Conservation (phyloP, 139 green algal genomes). For the Diplosphaera chodatii region DNA sequence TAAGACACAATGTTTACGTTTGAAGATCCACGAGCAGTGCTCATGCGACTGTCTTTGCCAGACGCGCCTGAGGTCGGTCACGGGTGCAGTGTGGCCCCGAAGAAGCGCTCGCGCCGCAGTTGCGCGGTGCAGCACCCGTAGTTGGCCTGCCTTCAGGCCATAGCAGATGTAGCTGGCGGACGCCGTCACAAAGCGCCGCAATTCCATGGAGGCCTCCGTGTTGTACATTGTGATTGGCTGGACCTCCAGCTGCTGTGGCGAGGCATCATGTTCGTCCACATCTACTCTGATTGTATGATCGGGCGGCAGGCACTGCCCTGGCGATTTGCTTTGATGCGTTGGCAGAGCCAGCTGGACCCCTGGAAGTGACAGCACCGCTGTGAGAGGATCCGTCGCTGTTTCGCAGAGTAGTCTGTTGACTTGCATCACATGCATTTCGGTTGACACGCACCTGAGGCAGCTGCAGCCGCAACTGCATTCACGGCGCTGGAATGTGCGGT, state of each 20-base stretch:
- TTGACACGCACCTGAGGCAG: constrained; percentile 9
- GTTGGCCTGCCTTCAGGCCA: constrained; percentile 61
- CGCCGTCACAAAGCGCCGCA: constrained; percentile 47
- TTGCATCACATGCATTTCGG: too few relatives aligned
- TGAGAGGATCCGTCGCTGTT: too few relatives aligned
- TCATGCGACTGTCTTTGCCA: too few relatives aligned
- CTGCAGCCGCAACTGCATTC: constrained; percentile 14
- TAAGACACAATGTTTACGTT: too few relatives aligned
- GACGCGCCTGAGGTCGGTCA: constrained; percentile 50
- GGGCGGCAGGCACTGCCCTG: neutral
- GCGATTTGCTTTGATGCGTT: neutral
- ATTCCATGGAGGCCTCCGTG: constrained; percentile 27
- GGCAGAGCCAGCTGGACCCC: too few relatives aligned
- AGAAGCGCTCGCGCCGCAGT: constrained; percentile 50
- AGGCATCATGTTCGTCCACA: constrained; percentile 9
- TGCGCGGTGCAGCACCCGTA: constrained; percentile 61
- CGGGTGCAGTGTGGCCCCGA: constrained; percentile 50
- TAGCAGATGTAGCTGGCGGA: constrained; percentile 72
- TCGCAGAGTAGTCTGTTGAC: too few relatives aligned
- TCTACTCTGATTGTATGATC: constrained; percentile 1
- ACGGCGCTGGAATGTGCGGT: constrained; percentile 1
- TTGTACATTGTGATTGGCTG: constrained; percentile 43
- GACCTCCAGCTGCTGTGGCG: constrained; percentile 43
- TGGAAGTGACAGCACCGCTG: too few relatives aligned
- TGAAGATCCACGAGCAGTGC: too few relatives aligned